Conservation (phyloP, 352 stramenopile genomes). For the Thraustochytrium sp. region DNA sequence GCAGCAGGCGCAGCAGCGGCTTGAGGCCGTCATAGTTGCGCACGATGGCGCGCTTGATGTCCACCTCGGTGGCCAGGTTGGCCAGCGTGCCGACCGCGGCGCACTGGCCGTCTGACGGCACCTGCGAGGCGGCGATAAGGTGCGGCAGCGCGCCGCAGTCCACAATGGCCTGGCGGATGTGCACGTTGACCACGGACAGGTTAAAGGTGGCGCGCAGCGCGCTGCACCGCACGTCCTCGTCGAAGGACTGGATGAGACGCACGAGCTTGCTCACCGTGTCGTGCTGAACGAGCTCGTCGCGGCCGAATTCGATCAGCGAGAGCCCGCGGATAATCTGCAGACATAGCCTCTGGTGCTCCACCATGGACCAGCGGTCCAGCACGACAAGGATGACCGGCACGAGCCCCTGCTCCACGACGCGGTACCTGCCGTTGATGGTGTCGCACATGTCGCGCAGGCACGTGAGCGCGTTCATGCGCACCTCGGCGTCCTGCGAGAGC, state of each 20-base stretch:
- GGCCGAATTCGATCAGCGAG: constrained; percentile 6
- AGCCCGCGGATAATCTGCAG: constrained; percentile 1
- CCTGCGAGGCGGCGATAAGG: not conserved
- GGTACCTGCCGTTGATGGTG: not conserved
- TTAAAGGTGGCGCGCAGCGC: constrained; percentile 35
- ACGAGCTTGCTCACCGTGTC: not conserved
- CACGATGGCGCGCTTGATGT: constrained; percentile 40
- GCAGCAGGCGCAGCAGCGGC: not conserved
- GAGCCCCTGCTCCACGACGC: not conserved
- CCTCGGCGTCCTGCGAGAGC: not conserved
- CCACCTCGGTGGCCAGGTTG: constrained; percentile 23
- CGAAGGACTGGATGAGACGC: not conserved
- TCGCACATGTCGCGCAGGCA: not conserved
- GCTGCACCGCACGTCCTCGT: not conserved
- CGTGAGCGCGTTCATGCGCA: not conserved
- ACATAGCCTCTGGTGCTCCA: not conserved
- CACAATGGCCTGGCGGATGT: constrained; percentile 9
- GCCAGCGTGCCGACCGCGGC: constrained; percentile 20
- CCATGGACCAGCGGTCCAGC: not conserved
- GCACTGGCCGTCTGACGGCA: constrained; percentile 10
- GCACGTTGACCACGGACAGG: constrained; percentile 13
- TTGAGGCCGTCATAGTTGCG: constrained; percentile 1
- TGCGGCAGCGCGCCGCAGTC: not conserved
- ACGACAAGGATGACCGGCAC: not conserved
- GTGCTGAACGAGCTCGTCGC: not conserved